These are phyloP conservation scores for Ministeria vibrans DNA, from an alignment of 78 protist genomes.

Conservation along the genomic window DNA sequence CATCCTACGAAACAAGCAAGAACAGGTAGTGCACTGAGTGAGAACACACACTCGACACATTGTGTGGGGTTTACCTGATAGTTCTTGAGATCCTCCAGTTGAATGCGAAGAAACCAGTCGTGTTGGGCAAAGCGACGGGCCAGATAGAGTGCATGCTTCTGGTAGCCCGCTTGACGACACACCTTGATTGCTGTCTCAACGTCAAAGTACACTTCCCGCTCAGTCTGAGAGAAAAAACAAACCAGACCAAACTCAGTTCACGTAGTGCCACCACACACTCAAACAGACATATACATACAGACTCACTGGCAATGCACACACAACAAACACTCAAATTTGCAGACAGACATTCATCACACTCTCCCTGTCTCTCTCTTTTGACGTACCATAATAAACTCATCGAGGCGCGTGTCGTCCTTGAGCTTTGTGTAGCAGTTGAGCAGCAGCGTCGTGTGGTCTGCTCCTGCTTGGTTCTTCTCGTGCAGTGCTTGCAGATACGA, in stretches of 20 bases:
- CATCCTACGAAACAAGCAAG: no score
- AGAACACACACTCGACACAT: no score
- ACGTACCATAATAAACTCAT: slow-evolving; percentile 62
- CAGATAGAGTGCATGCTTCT: slow-evolving; percentile 69
- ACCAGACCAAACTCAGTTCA: not conserved
- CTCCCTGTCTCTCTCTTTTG: no score
- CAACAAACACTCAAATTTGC: no score
- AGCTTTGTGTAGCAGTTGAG: slow-evolving; percentile 92
- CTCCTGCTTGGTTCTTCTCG: slow-evolving; percentile 70
- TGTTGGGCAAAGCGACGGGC: slow-evolving; percentile 50
- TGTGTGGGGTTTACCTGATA: no score
- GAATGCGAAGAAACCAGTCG: slow-evolving; percentile 64
- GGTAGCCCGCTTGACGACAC: slow-evolving; percentile 77
- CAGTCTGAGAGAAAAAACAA: slow-evolving; percentile 14
- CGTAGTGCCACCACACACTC: not conserved
- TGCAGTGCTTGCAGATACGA: slow-evolving; percentile 78
- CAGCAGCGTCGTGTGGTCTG: slow-evolving; percentile 88
- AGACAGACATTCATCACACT: no score
- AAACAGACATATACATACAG: no score
- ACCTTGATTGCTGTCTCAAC: slow-evolving; percentile 88
- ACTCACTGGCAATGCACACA: no score
- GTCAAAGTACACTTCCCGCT: slow-evolving; percentile 59
- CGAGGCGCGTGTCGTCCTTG: slow-evolving; percentile 68
- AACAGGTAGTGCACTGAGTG: no score
- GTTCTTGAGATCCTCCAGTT: slow-evolving; percentile 62